Base-by-base conservation (phyloP, 768 basidiomycete genomes). In the Termitomyces sp. region DNA sequence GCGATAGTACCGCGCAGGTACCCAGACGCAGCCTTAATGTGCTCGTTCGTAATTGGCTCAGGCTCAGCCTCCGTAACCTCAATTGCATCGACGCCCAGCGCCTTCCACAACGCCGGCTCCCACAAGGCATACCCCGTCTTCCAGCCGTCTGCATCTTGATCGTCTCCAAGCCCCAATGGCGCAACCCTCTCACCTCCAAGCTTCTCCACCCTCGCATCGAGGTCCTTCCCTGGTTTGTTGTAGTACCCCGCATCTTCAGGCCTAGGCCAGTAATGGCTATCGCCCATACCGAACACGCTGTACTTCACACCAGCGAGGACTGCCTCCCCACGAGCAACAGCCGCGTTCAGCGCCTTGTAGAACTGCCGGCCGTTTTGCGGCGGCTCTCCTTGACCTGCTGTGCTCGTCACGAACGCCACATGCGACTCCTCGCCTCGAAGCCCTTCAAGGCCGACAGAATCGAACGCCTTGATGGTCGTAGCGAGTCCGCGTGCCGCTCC, bases 181-280 rank as follows among this genome's bases (percentile, higher is more conserved):
- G 80, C 86, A 55, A 95, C 77, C 50, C 91, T 86, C 68, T 89
- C 77, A 16, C 84, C 93, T 46, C 94, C 93, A 48, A 97, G 84
- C 54, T 82, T 82, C 69, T 87, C 85, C 18, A 98, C 78, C 18
- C 87, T 86, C 26, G 80, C 75, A 74, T 95, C 88, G 54, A 98
- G 85, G 62, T 98, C 96, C 74, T 94, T 95, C 18, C 87, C 83
- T 0, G 96, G 87, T 74, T 94, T 97, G 82, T 98, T 99, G 80
- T 98, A 99, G 74, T 96, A 98, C 67, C 93, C 91, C n/a, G 88
- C 88, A 68, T 98, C 97, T 72, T 98, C 95, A 18, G 91, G 82
- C 44, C 97, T 84, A 9, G 97, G 97, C 97, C 97, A 99, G 77
- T 99, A 99, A 74, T 97, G 95, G 71, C 91, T 95, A 72, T 99